Percentiles rank a stretch among this genome's conserved stretches.
phyloP scores from a whole-genome alignment of 2,329 filamentous ascomycete species.

The Botrytis medusae region DNA sequence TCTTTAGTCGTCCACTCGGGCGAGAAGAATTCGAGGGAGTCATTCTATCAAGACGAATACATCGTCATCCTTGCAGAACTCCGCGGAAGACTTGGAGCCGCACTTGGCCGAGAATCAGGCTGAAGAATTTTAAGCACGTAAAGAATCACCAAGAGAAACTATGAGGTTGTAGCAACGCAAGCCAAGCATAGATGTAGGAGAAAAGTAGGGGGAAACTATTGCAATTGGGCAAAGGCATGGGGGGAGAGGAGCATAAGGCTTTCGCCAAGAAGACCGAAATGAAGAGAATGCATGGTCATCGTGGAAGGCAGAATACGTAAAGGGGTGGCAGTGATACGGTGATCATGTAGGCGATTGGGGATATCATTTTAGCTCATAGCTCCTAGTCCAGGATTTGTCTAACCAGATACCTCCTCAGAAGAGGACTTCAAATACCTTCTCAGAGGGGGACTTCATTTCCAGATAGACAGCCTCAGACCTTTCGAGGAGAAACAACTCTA shows the following conservation, averaged over 20 bases:
- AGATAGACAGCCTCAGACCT: constrained; percentile 12
- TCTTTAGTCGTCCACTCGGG: constrained; percentile 20
- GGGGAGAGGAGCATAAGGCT: not conserved
- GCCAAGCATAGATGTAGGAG: not conserved
- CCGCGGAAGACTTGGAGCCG: constrained; percentile 15
- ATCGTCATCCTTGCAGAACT: constrained; percentile 16
- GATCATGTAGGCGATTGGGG: constrained; percentile 5
- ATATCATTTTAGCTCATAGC: constrained; percentile 21
- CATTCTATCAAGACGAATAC: constrained; percentile 21
- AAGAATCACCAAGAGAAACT: not conserved
- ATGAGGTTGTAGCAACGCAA: not conserved
- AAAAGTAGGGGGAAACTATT: not conserved
- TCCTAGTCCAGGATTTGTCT: constrained; percentile 14
- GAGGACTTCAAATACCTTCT: constrained; percentile 20
- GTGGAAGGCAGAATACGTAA: not conserved
- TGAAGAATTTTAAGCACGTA: not conserved
- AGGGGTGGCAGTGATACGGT: not conserved
- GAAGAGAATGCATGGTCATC: not conserved
- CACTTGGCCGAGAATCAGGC: constrained; percentile 16
- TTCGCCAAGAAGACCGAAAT: not conserved
- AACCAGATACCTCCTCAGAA: constrained; percentile 15
- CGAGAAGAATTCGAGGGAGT: not conserved
- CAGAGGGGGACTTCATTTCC: constrained; percentile 12
- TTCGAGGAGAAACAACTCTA: constrained; percentile 20
- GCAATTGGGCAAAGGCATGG: not conserved